Percentiles rank a stretch among this genome's conserved stretches.
These are phyloP conservation scores for Backusella mclennaniae DNA, from an alignment of 192 early-diverging fungal genomes.

Conservation along the genomic window DNA sequence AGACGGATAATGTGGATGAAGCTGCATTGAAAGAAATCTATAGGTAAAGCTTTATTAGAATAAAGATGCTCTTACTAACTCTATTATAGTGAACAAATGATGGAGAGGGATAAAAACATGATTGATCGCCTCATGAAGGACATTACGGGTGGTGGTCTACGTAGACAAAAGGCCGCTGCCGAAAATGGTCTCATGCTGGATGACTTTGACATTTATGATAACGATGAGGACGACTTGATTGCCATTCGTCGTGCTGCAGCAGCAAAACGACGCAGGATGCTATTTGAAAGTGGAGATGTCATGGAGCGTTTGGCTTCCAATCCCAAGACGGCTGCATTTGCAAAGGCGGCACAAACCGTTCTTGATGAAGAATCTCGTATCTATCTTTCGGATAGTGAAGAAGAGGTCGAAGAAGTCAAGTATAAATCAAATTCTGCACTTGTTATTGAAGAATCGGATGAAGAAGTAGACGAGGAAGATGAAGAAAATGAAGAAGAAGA, in stretches of 20 bases:
- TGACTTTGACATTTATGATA: conserved; percentile 34
- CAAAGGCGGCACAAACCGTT: conserved; percentile 32
- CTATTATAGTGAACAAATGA: conserved; percentile 25
- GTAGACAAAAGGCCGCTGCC: conserved; percentile 21
- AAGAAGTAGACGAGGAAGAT: conserved; percentile 15
- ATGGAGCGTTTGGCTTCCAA: conserved; percentile 24
- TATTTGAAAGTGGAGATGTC: conserved; percentile 20
- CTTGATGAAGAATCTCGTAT: conserved; percentile 20
- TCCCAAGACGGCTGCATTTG: conserved; percentile 40
- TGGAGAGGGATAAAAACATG: conserved; percentile 33
- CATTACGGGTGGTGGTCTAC: conserved; percentile 31
- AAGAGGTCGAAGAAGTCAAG: conserved; percentile 13
- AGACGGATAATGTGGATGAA: conserved; percentile 29
- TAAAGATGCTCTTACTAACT: neutral
- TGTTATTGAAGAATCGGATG: conserved; percentile 5
- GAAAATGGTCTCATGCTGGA: conserved; percentile 28
- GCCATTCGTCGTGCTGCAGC: conserved; percentile 27
- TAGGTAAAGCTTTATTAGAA: conserved; percentile 19
- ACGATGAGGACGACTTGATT: conserved; percentile 33
- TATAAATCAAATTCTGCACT: neutral
- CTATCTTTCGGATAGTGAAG: conserved; percentile 34
- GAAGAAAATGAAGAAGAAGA: neutral
- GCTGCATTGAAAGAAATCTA: conserved; percentile 15
- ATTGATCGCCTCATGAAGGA: conserved; percentile 35
- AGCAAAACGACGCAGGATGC: conserved; percentile 23